Base-by-base conservation (phyloP, 2,329 filamentous ascomycete species). In the Fusarium camptoceras region DNA sequence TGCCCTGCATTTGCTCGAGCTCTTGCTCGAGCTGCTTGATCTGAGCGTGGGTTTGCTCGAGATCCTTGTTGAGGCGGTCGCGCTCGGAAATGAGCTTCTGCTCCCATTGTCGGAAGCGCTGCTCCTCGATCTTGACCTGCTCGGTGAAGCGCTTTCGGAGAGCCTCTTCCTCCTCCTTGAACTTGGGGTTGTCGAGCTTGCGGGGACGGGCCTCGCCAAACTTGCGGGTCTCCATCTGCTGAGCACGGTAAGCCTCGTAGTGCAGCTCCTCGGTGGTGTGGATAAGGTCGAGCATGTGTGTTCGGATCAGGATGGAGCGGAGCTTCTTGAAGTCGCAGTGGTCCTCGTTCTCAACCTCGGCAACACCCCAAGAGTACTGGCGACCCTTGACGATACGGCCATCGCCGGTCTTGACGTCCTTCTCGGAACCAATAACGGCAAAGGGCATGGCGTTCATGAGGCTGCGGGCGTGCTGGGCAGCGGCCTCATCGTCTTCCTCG, bases 301-400 rank as follows among this genome's bases (percentile, higher is more conserved):
- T 98, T 82, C 96, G 94, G 86, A 99, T 98, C 74, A 99, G 88
- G 78, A 99, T 98, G 50, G 95, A 97, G 77, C 96, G 94, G 71
- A 99, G 92, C 88, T 99, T 99, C 92, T 99, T 99, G 88, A 99
- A 99, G 84, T 99, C 96, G 85, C 96, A 99, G 88, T 99, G 96
- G 81, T 99, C 96, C 85, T 99, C 96, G 80, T 99, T 99, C 88
- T 99, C 96, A 55, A 99, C 96, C 83, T 99, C 96, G 68, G 96
- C 96, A 77, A 99, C 96, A 87, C 96, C 96, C 96, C 96, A 99
- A 59, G 94, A 94, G 85, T 99, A 99, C 83, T 99, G 97, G 71
- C 96, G 94, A 74, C 96, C 96, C 89, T 99, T 99, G 81, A 98
- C 94, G 73, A 97, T 97, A 81, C 95, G 95, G 77, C 94, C 94